phyloP scores from a whole-genome alignment of 345 rosid species.

The Hibiscus mutabilis region DNA sequence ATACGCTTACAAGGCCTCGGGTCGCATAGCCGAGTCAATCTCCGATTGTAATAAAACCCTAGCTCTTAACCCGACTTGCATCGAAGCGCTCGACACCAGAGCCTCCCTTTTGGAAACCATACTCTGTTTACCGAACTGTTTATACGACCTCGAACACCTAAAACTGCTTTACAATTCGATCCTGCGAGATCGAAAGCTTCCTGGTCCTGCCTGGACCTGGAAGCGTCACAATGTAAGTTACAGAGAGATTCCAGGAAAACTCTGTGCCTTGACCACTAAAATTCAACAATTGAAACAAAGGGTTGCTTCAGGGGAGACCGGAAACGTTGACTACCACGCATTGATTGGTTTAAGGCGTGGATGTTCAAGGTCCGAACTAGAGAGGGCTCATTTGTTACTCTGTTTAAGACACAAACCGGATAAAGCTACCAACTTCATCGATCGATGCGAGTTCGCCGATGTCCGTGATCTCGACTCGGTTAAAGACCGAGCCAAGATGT shows the following conservation, averaged over 20 bases:
- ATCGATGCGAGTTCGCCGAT: slow-evolving; percentile 75
- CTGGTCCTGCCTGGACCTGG: slow-evolving; percentile 79
- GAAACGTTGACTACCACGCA: slow-evolving; percentile 73
- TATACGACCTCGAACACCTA: slow-evolving; percentile 87
- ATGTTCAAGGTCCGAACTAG: slow-evolving; percentile 78
- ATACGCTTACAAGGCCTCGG: slow-evolving; percentile 60
- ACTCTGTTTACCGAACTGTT: slow-evolving; percentile 77
- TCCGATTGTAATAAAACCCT: slow-evolving; percentile 86
- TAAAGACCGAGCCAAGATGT: slow-evolving; percentile 70
- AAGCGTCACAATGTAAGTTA: slow-evolving; percentile 75
- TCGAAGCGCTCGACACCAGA: slow-evolving; percentile 79
- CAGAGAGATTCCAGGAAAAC: slow-evolving; percentile 78
- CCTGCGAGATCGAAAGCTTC: slow-evolving; percentile 75
- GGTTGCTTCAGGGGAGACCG: slow-evolving; percentile 71
- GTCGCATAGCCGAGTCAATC: slow-evolving; percentile 74
- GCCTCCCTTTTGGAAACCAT: slow-evolving; percentile 71
- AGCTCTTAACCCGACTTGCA: slow-evolving; percentile 73
- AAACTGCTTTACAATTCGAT: slow-evolving; percentile 82
- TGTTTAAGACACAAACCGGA: slow-evolving; percentile 79
- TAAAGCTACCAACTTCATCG: slow-evolving; percentile 59
- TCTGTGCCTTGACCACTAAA: slow-evolving; percentile 58
- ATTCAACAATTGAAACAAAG: slow-evolving; percentile 58
- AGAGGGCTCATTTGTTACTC: slow-evolving; percentile 73
- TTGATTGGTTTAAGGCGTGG: slow-evolving; percentile 83
- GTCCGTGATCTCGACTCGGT: slow-evolving; percentile 62